A percentile compares a stretch with the other conserved stretches of the same genome.
phyloP scores from a whole-genome alignment of 805 yeast genomes.

The Metschnikowia drakensbergensis region DNA sequence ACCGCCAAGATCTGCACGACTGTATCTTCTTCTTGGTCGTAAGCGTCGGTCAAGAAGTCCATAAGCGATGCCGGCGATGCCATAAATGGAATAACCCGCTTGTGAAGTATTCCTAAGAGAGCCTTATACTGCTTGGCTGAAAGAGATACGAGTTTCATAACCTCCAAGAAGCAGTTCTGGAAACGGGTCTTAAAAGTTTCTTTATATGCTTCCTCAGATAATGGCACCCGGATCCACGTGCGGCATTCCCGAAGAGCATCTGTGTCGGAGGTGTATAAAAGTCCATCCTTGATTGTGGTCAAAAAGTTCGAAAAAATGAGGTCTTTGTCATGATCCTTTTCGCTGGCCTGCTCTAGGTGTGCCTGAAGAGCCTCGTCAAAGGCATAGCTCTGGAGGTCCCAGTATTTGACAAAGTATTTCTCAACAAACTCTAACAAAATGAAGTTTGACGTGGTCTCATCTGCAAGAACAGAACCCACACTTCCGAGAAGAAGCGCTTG shows the following conservation, averaged over 20 bases:
- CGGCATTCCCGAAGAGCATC: conserved; percentile 30
- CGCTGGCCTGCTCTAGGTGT: conserved; percentile 4
- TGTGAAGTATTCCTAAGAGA: conserved; percentile 68
- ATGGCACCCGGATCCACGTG: conserved; percentile 30
- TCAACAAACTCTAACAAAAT: conserved; percentile 54
- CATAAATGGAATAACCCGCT: conserved; percentile 77
- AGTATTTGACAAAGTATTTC: conserved; percentile 46
- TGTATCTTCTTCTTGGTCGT: conserved; percentile 44
- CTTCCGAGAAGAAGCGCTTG: conserved; percentile 25
- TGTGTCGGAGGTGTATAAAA: conserved; percentile 20
- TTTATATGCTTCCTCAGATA: conserved; percentile 38
- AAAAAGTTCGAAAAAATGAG: conserved; percentile 37
- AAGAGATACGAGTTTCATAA: conserved; percentile 47
- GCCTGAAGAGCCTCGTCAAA: conserved; percentile 39
- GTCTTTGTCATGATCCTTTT: neutral
- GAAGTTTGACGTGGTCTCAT: conserved; percentile 48
- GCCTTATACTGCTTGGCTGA: conserved; percentile 62
- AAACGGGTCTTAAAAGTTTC: conserved; percentile 56
- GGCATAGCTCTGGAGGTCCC: conserved; percentile 78
- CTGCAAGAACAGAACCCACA: conserved; percentile 38
- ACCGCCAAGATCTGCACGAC: conserved; percentile 72
- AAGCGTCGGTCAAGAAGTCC: conserved; percentile 92
- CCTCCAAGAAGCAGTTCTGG: conserved; percentile 63
- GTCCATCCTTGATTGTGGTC: conserved; percentile 33
- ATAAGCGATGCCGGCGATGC: conserved; percentile 75